Evolutionary conservation across 352 stramenopile genomes (phyloP).

Genomic region (Phytophthora constricta): DNA sequence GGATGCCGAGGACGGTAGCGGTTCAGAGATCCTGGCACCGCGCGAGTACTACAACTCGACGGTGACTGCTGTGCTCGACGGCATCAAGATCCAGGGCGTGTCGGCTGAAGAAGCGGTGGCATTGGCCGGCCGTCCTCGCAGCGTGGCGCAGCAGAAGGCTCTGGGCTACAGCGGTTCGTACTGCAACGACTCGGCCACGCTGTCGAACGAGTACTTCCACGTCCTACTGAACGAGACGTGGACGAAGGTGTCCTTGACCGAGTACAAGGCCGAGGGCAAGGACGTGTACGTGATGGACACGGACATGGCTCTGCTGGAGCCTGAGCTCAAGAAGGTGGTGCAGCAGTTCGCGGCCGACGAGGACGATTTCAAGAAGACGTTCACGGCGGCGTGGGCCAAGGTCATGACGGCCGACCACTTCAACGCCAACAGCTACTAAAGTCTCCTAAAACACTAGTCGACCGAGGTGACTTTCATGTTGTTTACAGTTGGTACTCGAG

Average conservation of each 20-base stretch:
- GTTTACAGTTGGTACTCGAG: too few relatives aligned
- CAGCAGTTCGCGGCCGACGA: slow-evolving; percentile 19
- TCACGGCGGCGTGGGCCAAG: slow-evolving; percentile 19
- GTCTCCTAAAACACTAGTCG: too few relatives aligned
- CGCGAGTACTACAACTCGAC: slow-evolving; percentile 81
- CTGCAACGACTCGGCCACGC: slow-evolving; percentile 70
- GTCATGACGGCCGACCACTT: slow-evolving; percentile 24
- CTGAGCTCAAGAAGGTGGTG: slow-evolving; percentile 19
- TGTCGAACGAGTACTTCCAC: slow-evolving; percentile 69
- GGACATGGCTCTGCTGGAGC: slow-evolving; percentile 22
- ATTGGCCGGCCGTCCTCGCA: slow-evolving; percentile 86
- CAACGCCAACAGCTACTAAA: slow-evolving; percentile 17
- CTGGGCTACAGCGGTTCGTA: slow-evolving; percentile 84
- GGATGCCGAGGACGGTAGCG: slow-evolving; percentile 77
- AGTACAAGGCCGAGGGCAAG: slow-evolving; percentile 25
- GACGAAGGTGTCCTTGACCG: slow-evolving; percentile 27
- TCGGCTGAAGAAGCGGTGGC: slow-evolving; percentile 92
- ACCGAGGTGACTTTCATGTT: too few relatives aligned
- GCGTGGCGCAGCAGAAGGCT: slow-evolving; percentile 88
- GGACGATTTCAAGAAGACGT: slow-evolving; percentile 18
- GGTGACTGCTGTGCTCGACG: slow-evolving; percentile 85
- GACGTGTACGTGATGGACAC: slow-evolving; percentile 28
- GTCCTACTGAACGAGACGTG: slow-evolving; percentile 25
- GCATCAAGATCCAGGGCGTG: slow-evolving; percentile 93
- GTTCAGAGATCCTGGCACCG: slow-evolving; percentile 87